Conservation (phyloP, 2,329 filamentous ascomycete genomes). For the Parastagonospora nodorum region DNA sequence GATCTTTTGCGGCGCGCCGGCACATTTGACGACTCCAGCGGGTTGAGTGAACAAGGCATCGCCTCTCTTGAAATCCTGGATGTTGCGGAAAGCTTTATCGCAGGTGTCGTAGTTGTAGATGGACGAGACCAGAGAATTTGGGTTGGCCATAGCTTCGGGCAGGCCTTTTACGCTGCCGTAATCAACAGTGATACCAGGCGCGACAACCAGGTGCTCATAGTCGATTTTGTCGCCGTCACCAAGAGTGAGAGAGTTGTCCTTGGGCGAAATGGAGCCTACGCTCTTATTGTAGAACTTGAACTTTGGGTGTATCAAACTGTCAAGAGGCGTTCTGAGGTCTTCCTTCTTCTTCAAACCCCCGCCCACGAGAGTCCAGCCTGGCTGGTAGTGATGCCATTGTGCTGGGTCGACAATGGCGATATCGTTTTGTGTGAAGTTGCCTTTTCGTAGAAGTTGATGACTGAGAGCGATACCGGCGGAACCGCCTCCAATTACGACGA, state of each 20-base stretch:
- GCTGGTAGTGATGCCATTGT: conserved; percentile 69
- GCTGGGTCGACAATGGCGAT: conserved; percentile 70
- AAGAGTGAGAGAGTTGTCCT: conserved; percentile 62
- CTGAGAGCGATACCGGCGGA: conserved; percentile 68
- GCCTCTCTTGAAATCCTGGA: conserved; percentile 40
- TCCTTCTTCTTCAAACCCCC: conserved; percentile 68
- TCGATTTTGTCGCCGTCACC: conserved; percentile 60
- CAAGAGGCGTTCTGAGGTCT: conserved; percentile 59
- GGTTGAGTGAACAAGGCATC: conserved; percentile 48
- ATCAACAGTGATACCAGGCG: conserved; percentile 51
- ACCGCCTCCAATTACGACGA: conserved; percentile 71
- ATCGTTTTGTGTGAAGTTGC: conserved; percentile 62
- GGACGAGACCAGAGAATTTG: conserved; percentile 41
- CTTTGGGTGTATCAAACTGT: conserved; percentile 61
- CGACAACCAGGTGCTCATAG: conserved; percentile 70
- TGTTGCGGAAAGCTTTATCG: conserved; percentile 43
- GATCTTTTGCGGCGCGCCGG: conserved; percentile 48
- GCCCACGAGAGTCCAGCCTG: conserved; percentile 72
- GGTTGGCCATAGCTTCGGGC: conserved; percentile 43
- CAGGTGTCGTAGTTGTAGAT: conserved; percentile 48
- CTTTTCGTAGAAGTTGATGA: conserved; percentile 68
- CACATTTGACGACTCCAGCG: conserved; percentile 47
- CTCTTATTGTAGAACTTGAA: conserved; percentile 63
- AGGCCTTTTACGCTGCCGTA: conserved; percentile 37
- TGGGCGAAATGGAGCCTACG: conserved; percentile 59